Conservation (phyloP, 2,329 filamentous ascomycete species). For the Diplodia sapinea region DNA sequence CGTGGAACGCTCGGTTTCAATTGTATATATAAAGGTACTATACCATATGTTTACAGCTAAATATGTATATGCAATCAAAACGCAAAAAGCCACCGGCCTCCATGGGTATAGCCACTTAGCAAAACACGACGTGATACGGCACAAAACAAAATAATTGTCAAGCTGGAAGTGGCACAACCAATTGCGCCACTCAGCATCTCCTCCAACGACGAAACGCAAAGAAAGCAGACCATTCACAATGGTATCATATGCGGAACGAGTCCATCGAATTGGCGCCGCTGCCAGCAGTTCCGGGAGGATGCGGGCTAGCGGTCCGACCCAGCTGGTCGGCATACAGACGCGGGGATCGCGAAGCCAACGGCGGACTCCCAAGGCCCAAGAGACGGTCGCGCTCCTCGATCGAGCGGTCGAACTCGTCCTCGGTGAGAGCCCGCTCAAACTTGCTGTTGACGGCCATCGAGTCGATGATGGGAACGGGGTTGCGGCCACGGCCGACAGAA, state of each 20-base stretch:
- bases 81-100: neutral
- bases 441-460: neutral
- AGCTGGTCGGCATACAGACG: neutral
- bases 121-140: neutral
- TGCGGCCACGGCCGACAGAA: neutral
- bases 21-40: neutral
- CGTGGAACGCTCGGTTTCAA: neutral
- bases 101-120: neutral
- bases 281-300: constrained; percentile 8
- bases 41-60: constrained; percentile 5
- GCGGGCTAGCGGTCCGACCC: neutral
- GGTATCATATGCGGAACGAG: constrained; percentile 13
- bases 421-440: constrained; percentile 6
- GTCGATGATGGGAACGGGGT: constrained; percentile 5
- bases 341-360: neutral
- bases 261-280: constrained; percentile 9
- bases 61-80: neutral
- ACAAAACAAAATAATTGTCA: neutral
- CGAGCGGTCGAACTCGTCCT: constrained; percentile 13
- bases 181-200: neutral
- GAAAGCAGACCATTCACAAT: neutral
- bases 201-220: too few species aligned
- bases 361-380: neutral
- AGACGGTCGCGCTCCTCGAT: constrained; percentile 1
- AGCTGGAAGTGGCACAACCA: too few species aligned